Percentiles rank a stretch among this genome's conserved stretches.
Conservation (phyloP, 2,329 filamentous ascomycete species). For the Fusarium solani-melongenae region DNA sequence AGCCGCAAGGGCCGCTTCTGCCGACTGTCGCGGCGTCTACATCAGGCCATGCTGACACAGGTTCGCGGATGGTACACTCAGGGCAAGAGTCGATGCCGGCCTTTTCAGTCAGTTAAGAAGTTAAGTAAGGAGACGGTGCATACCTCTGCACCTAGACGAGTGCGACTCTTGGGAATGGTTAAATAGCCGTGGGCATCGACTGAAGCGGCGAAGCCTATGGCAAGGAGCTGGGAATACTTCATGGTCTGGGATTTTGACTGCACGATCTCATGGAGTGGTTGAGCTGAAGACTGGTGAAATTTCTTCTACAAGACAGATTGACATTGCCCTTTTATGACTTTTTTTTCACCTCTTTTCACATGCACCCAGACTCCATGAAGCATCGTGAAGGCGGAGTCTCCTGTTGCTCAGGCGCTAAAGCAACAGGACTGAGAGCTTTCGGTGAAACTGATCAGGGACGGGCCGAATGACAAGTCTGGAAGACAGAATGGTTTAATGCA, state of each 20-base stretch:
- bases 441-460: neutral
- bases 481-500: neutral
- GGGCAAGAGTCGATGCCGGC: slow-evolving; percentile 61
- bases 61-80: slow-evolving; percentile 65
- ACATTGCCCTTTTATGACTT: neutral
- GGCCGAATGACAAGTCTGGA: neutral
- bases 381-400: neutral
- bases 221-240: neutral
- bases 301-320: neutral
- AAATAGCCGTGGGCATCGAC: slow-evolving; percentile 5
- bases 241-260: neutral
- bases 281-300: neutral
- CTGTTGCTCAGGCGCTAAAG: neutral
- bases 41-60: slow-evolving; percentile 61
- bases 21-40: slow-evolving; percentile 57
- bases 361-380: neutral
- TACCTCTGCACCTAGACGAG: slow-evolving; percentile 8
- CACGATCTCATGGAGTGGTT: neutral
- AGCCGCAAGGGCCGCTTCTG: slow-evolving; percentile 63
- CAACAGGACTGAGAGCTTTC: neutral
- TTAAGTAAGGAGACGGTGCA: neutral
- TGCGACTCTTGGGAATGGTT: slow-evolving; percentile 10
- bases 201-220: neutral
- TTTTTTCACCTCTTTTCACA: neutral
- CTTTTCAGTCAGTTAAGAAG: slow-evolving; percentile 40